Evolutionary conservation across 345 rosid genomes (phyloP).

Genomic region (Dipteronia dyeriana): DNA sequence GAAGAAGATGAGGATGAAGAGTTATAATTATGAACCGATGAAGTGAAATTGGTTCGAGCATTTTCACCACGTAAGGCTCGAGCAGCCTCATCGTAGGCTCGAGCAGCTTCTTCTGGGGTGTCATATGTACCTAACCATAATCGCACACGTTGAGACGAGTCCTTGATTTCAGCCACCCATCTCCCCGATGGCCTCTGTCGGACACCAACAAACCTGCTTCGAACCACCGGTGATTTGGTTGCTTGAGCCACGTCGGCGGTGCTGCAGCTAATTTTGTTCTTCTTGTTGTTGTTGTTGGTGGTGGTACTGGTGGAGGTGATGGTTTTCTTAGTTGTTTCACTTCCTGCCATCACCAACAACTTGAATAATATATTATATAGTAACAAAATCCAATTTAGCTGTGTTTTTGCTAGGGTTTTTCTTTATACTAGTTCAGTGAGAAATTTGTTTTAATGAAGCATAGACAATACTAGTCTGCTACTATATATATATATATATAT

Average conservation of each 20-base stretch:
- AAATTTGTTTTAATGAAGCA: conserved; percentile 9
- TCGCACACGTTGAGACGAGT: conserved; percentile 64
- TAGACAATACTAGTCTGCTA: neutral
- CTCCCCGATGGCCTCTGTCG: conserved; percentile 71
- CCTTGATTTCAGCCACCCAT: conserved; percentile 84
- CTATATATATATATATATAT: conserved; percentile 12
- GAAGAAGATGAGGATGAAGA: no score
- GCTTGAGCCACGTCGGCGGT: conserved; percentile 19
- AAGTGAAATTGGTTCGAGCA: conserved; percentile 64
- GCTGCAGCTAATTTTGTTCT: neutral
- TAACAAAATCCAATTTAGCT: neutral
- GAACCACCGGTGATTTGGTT: conserved; percentile 24
- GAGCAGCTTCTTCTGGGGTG: conserved; percentile 72
- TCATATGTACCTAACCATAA: conserved; percentile 76
- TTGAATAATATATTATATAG: neutral
- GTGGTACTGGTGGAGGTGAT: conserved; percentile 9
- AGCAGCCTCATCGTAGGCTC: conserved; percentile 74
- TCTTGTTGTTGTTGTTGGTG: neutral
- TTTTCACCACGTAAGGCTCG: conserved; percentile 68
- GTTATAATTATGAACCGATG: neutral
- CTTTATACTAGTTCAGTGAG: neutral
- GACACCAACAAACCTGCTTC: conserved; percentile 64
- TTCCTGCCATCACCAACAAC: conserved; percentile 34
- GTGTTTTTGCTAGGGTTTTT: conserved; percentile 11
- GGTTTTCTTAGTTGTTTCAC: conserved; percentile 30